These are phyloP conservation scores for Baorangia bicolor DNA, from an alignment of 768 basidiomycete species.

Conservation along the genomic window DNA sequence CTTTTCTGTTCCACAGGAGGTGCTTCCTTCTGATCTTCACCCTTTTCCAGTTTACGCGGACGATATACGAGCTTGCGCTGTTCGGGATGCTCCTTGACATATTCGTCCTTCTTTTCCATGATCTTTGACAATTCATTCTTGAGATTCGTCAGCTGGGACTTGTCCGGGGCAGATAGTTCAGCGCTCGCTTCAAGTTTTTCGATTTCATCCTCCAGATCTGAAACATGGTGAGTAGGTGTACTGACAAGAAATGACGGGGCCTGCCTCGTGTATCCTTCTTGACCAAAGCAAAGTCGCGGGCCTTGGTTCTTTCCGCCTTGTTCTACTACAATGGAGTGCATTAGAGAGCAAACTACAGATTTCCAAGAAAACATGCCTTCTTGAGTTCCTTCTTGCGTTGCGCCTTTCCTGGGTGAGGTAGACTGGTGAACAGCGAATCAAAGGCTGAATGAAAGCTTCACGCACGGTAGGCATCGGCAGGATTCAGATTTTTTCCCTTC, in stretches of 20 bases:
- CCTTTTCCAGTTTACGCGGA: conserved; percentile 43
- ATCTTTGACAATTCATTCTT: conserved; percentile 79
- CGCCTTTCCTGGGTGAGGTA: conserved; percentile 67
- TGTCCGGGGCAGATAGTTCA: conserved; percentile 49
- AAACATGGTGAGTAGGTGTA: conserved; percentile 6
- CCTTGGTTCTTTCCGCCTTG: conserved; percentile 78
- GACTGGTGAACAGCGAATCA: conserved; percentile 1
- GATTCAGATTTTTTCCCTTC: conserved; percentile 85
- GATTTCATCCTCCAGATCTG: conserved; percentile 84
- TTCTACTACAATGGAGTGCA: conserved; percentile 64
- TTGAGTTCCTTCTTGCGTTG: conserved; percentile 93
- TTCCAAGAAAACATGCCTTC: conserved; percentile 50
- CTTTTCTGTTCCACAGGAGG: conserved; percentile 47
- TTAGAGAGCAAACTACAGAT: conserved; percentile 16
- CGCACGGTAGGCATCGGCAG: conserved; percentile 91
- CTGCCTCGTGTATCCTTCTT: conserved; percentile 91
- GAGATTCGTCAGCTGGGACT: conserved; percentile 65
- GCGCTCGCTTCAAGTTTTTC: conserved; percentile 54
- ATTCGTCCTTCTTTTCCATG: conserved; percentile 86
- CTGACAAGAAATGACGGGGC: conserved; percentile 9
- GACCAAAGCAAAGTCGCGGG: conserved; percentile 84
- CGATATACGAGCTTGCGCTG: conserved; percentile 82
- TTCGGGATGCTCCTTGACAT: conserved; percentile 91
- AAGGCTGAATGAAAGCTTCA: conserved; percentile 14
- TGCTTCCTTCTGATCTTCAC: conserved; percentile 42